These are phyloP conservation scores for Rutidosis leptorrhynchoides DNA, from an alignment of 129 eudicot species.

Conservation along the genomic window DNA sequence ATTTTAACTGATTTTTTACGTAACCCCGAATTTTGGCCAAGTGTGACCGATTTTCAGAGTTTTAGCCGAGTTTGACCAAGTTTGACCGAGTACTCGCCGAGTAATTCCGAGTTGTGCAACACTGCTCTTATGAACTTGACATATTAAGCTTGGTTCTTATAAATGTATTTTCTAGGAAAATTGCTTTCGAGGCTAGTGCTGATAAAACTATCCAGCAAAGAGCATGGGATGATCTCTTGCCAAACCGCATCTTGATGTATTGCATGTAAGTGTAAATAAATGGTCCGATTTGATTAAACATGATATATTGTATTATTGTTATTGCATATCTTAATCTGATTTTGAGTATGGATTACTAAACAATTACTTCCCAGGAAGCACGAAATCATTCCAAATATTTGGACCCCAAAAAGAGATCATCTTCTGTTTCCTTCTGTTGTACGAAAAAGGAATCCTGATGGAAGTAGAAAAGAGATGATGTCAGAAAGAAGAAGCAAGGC, in stretches of 20 bases:
- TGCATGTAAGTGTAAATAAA: constrained; percentile 55
- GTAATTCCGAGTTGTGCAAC: no score
- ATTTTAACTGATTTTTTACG: no score
- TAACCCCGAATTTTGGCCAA: no score
- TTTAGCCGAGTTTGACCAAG: no score
- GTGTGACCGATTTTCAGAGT: no score
- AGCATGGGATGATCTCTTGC: constrained; percentile 78
- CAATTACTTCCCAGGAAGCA: constrained; percentile 61
- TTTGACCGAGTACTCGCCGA: no score
- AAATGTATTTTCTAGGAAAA: constrained; percentile 35
- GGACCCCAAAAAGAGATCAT: constrained; percentile 71
- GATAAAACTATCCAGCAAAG: constrained; percentile 42
- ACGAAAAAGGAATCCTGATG: constrained; percentile 29
- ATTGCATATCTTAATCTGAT: neutral
- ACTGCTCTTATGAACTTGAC: constrained; percentile 3
- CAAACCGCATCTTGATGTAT: constrained; percentile 67
- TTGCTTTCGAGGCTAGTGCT: constrained; percentile 36
- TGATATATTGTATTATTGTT: no score
- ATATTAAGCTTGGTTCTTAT: constrained; percentile 6
- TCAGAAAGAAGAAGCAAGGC: constrained; percentile 38
- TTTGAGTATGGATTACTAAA: constrained; percentile 13
- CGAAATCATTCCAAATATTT: constrained; percentile 37
- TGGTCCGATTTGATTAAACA: neutral
- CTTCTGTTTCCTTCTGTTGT: constrained; percentile 47
- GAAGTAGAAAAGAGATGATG: constrained; percentile 19